Evolutionary conservation across 2,329 filamentous ascomycete genomes (phyloP).

Genomic region (Fusarium tanahbumbuense): DNA sequence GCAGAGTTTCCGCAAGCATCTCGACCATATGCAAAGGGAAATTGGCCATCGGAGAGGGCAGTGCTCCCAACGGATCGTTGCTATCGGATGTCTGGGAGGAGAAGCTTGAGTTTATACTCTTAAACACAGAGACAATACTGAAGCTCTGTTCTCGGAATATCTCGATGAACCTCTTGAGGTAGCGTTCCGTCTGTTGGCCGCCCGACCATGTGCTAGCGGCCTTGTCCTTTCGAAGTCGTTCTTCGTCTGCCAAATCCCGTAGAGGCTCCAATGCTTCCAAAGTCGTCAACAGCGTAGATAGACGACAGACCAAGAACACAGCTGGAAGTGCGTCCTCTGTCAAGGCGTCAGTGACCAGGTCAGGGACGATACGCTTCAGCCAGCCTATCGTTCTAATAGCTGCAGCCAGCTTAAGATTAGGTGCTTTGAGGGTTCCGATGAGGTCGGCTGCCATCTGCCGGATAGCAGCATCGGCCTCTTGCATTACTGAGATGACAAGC

Average conservation of each 20-base stretch:
- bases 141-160: slow-evolving; percentile 99
- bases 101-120: slow-evolving; percentile 73
- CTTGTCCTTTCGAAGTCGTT: slow-evolving; percentile 65
- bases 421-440: slow-evolving; percentile 79
- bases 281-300: slow-evolving; percentile 82
- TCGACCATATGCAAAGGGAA: slow-evolving; percentile 87
- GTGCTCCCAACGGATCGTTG: slow-evolving; percentile 59
- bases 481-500: slow-evolving; percentile 77
- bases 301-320: slow-evolving; percentile 86
- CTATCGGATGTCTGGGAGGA: slow-evolving; percentile 28
- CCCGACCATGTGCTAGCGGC: slow-evolving; percentile 66
- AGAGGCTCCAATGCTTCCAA: slow-evolving; percentile 87
- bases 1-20: slow-evolving; percentile 81
- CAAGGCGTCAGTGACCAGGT: slow-evolving; percentile 61
- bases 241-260: slow-evolving; percentile 89
- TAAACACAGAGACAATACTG: slow-evolving; percentile 93
- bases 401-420: slow-evolving; percentile 85
- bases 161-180: slow-evolving; percentile 94
- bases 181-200: slow-evolving; percentile 93
- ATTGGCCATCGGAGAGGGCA: slow-evolving; percentile 82
- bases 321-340: slow-evolving; percentile 79
- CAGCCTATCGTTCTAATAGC: slow-evolving; percentile 92
- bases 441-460: slow-evolving; percentile 88
- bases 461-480: slow-evolving; percentile 87
- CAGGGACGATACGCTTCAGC: slow-evolving; percentile 87